Evolutionary conservation across 257 asterid genomes (phyloP), one percentile per base, ranked within the genome.

Genomic region (Eustoma russellianum): DNA sequence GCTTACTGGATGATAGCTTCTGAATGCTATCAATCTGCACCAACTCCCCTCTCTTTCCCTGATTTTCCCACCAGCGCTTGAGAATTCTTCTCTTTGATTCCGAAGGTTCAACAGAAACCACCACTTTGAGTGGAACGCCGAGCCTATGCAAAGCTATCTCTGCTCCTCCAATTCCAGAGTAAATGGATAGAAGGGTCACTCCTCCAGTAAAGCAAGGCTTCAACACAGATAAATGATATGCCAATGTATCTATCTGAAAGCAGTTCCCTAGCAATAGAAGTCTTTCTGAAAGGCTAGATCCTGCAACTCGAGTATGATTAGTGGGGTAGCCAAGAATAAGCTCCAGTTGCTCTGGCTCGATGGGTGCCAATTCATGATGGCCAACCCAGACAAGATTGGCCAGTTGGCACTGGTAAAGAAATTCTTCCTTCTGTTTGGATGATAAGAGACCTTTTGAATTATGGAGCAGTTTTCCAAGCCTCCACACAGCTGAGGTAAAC

Each of bases 51-150:
- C 65, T 68, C 59, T 84, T 86, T 35, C 63, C 75, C 5, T 75
- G 65, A 30, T 58, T 71, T 54, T 79, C 83, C 98, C 98, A 91
- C 98, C 98, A 91, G 14, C 60, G 76, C 79, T 71, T 91, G 69
- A 82, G 41, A 12, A 80, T 74, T 28, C 65, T 77, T 53, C 93
- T 78, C 54, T 75, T 82, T 3, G 48, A 43, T 56, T 84, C 98
- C 16, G 63, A 66, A 17, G 81, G 60, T 75, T 91, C 98, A 50
- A 91, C 77, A 5, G 93, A 75, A 44, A 87, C 90, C 9, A 83
- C 73, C 0, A 66, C 84, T 68, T 74, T 91, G 69, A 91, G 41
- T 47, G 46, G 74, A 52, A 91, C 74, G 10, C 94, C 97, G 18
- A 91, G 91, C 62, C 82, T 74, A 67, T 80, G 80, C 11, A 91